Base-by-base conservation (phyloP, 176 grass and related monocot species). In the Bolboschoenus planiculmis region DNA sequence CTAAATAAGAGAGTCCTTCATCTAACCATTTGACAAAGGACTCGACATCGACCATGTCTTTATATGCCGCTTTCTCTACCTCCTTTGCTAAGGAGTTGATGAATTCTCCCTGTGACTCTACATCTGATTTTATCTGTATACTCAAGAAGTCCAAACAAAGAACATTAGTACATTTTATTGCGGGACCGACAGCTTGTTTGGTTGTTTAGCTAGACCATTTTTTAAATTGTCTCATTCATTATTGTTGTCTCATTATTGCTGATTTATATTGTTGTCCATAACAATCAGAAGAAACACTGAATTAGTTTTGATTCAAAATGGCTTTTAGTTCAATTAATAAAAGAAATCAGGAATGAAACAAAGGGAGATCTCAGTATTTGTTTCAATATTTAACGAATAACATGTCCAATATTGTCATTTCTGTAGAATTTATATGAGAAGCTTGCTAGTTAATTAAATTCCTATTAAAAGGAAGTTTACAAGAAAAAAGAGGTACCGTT, bases 1-100 rank as follows among this genome's bases (percentile, higher is more conserved):
- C 91, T 46, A 99, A 88, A 77, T 99, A 99, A 56, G 97, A 99
- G 47, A 99, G 61, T 75, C 96, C 92, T 48, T 92, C 93, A 79
- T 99, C 97, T 48, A 99, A 90, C 97, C 92, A 99, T 84, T 99
- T 99, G 26, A 99, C 93, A 81, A 96, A 99, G 61, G 92, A 91
- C 88, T 99, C 97, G 36, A 96, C 89, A 58, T 99, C 89, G 4
- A 86, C 87, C 58, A 99, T 99, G 36, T 99, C 93, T 80, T 84
- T 96, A 83, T 93, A 89, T 24, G 91, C 88, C 20, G 97, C 97
- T 76, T 85, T 86, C 44, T 96, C 89, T 4, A 99, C 91, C 84
- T 96, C 93, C 79, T 29, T 93, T 67, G 89, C 88, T 23, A 99
- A 72, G 68, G 89, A 96, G 50, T 91, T 93, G 81, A 99, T 90